These are phyloP conservation scores for Nakazawaea wickerhamii DNA, from an alignment of 805 yeast species.

Conservation along the genomic window DNA sequence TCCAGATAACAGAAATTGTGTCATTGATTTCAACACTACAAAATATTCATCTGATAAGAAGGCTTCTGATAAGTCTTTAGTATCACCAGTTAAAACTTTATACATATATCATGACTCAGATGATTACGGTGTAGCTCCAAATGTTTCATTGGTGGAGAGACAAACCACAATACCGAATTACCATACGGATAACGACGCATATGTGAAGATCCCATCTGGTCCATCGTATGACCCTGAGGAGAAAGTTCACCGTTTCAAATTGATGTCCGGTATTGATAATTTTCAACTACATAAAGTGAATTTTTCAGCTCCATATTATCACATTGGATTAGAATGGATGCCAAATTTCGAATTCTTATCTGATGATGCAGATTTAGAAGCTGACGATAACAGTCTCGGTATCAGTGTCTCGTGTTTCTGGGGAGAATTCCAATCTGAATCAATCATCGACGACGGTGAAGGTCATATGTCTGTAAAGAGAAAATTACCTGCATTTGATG, in stretches of 20 bases:
- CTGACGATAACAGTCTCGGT: conserved; percentile 38
- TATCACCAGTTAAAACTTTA: conserved; percentile 61
- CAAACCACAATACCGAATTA: not conserved
- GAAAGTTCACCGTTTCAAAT: conserved; percentile 39
- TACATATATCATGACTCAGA: conserved; percentile 39
- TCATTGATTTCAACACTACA: conserved; percentile 50
- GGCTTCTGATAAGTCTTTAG: conserved; percentile 25
- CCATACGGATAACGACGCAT: not conserved
- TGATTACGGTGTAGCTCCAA: conserved; percentile 2
- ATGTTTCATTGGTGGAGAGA: not conserved
- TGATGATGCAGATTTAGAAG: conserved; percentile 33
- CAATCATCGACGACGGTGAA: conserved; percentile 32
- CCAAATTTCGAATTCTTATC: conserved; percentile 38
- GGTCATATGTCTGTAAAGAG: conserved; percentile 28
- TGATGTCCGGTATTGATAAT: conserved; percentile 57
- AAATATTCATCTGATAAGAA: conserved; percentile 28
- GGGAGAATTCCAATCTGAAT: conserved; percentile 61
- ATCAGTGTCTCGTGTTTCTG: conserved; percentile 65
- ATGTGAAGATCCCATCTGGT: conserved; percentile 36
- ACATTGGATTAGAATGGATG: conserved; percentile 70
- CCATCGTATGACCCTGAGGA: conserved; percentile 30
- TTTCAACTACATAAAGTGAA: conserved; percentile 59
- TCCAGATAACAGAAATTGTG: conserved; percentile 60
- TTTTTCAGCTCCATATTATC: conserved; percentile 50
- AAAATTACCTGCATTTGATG: conserved; percentile 66